phyloP scores from a whole-genome alignment of 2,329 filamentous ascomycete species.

The Aureobasidium sp. region DNA sequence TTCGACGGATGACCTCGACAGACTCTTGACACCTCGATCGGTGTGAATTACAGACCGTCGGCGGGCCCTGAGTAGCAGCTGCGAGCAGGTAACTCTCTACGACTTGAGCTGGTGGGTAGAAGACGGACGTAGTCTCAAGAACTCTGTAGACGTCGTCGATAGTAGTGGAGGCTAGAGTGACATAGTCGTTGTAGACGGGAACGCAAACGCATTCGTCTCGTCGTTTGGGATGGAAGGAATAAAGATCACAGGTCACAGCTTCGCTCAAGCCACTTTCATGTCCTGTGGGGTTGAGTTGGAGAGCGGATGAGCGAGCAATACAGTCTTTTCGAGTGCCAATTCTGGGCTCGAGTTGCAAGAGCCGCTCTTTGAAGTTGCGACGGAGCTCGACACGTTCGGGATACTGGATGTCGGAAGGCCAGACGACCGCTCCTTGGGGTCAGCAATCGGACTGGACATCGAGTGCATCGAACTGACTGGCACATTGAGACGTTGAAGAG shows the following conservation, averaged over 20 bases:
- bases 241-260: constrained; percentile 10
- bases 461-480: not conserved
- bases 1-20: not conserved
- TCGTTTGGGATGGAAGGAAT: not conserved
- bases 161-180: not conserved
- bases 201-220: constrained; percentile 8
- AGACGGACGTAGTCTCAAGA: not conserved
- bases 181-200: constrained; percentile 2
- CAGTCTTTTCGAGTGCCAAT: constrained; percentile 8
- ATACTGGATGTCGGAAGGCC: not conserved
- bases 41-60: not conserved
- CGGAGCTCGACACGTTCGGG: not conserved
- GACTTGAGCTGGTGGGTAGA: constrained; percentile 6
- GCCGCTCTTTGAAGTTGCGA: not conserved
- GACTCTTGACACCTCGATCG: not conserved
- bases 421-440: not conserved
- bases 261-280: not conserved
- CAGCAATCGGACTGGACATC: not conserved
- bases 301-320: constrained; percentile 5
- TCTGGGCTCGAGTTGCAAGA: not conserved
- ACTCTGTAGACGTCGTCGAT: not conserved
- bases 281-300: not conserved
- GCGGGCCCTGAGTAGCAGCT: constrained; percentile 2
- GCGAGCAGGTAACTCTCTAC: not conserved
- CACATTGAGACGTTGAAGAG: constrained; percentile 5